Base-by-base conservation (phyloP, 129 eudicot genomes). In the Saussurea involucrata region DNA sequence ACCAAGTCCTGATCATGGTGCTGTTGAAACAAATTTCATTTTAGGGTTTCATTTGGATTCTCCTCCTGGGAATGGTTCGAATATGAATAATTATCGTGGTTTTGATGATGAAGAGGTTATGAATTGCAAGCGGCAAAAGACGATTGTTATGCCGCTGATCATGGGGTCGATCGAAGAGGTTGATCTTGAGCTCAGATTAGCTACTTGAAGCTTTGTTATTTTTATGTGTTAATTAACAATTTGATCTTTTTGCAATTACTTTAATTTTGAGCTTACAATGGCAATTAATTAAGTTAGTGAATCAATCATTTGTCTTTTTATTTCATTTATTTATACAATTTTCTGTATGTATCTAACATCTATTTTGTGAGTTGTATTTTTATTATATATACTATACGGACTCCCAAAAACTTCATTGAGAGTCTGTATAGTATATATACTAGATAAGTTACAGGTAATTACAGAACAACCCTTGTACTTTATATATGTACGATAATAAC, bases 121-220 rank as follows among this genome's bases (percentile, higher is more conserved):
- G 34, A 72, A 53, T 71, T 73, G 66, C 67, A 83, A 83, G 67
- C 75, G 80, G 75, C 82, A 31, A 32, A 85, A 85, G 81, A 81
- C 73, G 17, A 58, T n/a, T 37, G 37, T 22, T 53, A 2, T 69
- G 58, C 75, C 82, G 49, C 49, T 60, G 69, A 61, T 18, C 15
- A 49, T 22, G 44, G 25, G 42, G 10, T 12, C 79, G 25, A 22
- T 71, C 69, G 87, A 86, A 17, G 85, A 72, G 37, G 66, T 83
- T 25, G 90, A 86, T 82, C 90, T 86, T 49, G 90, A 86, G 81
- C 84, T 86, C 11, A 86, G 90, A 5, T 53, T 53, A 53, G 61
- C 22, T 53, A 53, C 61, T 53, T 17, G 61, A 53, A 53, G 17
- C 61, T 53, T 53, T 53, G 61, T 53, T 53, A 53, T 53, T 53